Base-by-base conservation (phyloP, 371 early-diverging fungal genomes). In the Zychaea mexicana region DNA sequence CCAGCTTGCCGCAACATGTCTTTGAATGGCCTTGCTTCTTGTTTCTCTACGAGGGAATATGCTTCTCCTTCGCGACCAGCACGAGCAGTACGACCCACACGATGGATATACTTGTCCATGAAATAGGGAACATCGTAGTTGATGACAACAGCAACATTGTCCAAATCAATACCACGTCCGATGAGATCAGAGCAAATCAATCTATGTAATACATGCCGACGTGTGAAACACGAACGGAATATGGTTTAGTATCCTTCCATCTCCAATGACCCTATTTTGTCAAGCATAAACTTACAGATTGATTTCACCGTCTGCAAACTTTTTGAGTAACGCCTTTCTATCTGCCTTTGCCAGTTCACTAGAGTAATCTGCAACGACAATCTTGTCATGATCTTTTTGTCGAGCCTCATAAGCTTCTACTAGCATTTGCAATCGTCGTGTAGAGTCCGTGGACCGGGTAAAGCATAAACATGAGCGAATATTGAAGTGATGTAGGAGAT, bases 11-110 rank as follows among this genome's bases (percentile, higher is more conserved):
- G 71, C 65, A 92, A 81, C 91, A 88, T 93, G 63, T 85, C 81
- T 72, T 89, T 94, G 78, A 90, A 95, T 62, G 81, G 85, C 38
- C 83, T 69, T 7, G 73, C 80, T 61, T 98, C 96, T 68, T 92
- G 90, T 49, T 81, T 84, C 54, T 92, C 96, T 3, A 97, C 88
- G 52, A 99, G 67, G 2, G 96, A 93, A 60, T 92, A 91, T 0
- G 99, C 95, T 7, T 76, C 76, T 54, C 99, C 99, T 24, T 85
- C 77, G 47, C 91, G 83, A n/a, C 98, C 98, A 3, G 97, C 98
- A 67, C 98, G 89, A 1, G 97, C 99, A 1, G 99, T 99, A 62
- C 99, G 88, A 9, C 99, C 99, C n/a, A 97, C 94, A 65, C 99
- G 90, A 72, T 99, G 99, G 33, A 98, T 91, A 72, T 99, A 99